Conservation (phyloP, 768 basidiomycete species). For the Lyophyllum atratum region DNA sequence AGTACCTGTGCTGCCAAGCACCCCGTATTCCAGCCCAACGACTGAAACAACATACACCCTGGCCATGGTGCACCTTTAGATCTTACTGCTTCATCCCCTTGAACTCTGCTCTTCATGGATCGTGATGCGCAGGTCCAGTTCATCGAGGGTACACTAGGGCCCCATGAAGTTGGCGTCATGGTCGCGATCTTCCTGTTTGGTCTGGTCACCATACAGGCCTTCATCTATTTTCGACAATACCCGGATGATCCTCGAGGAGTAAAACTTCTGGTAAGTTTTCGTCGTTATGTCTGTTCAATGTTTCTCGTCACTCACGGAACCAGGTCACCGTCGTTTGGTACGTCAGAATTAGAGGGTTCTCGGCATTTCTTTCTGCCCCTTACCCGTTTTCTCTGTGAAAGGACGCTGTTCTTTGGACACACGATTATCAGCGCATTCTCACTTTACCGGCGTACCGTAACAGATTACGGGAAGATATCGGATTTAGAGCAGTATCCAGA, state of each 20-base stretch:
- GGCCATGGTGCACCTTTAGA: neutral
- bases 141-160: constrained; percentile 7
- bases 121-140: neutral
- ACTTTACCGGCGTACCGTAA: constrained; percentile 3
- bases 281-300: too few relatives aligned
- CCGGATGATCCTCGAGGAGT: constrained; percentile 3
- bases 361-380: neutral
- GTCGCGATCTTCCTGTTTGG: constrained; percentile 14
- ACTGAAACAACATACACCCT: neutral
- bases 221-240: constrained; percentile 9
- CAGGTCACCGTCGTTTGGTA: constrained; percentile 11
- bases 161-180: constrained; percentile 10
- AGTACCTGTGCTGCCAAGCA: too few relatives aligned
- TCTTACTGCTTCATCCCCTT: neutral
- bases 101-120: neutral
- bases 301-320: neutral
- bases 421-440: constrained; percentile 6
- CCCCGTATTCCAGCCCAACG: too few relatives aligned
- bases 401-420: constrained; percentile 4
- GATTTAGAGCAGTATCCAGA: constrained; percentile 4
- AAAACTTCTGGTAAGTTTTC: constrained; percentile 2
- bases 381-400: neutral
- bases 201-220: constrained; percentile 8
- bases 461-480: constrained; percentile 1
- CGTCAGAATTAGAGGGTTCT: neutral